Evolutionary conservation across 192 early-diverging fungal species (phyloP).

Genomic region (Paraglomus brasilianum): DNA sequence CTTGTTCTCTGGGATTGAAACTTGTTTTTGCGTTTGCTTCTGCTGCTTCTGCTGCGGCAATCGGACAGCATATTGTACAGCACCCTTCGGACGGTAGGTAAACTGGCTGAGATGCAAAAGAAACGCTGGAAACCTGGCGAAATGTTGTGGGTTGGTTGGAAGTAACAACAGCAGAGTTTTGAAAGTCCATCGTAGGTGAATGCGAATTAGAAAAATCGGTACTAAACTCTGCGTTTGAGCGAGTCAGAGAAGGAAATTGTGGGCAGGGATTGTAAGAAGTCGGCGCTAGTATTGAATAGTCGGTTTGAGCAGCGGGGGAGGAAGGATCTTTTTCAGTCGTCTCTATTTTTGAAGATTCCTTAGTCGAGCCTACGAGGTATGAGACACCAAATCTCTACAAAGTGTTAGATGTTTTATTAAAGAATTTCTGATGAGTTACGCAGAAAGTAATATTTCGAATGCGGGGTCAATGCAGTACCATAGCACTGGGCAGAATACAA

Average conservation of each 20-base stretch:
- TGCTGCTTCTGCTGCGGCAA: conserved; percentile 32
- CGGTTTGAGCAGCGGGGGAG: not conserved
- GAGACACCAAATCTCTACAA: conserved; percentile 2
- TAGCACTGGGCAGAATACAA: too few species aligned
- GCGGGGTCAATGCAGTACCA: too few species aligned
- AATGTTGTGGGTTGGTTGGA: not conserved
- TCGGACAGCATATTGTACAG: conserved; percentile 41
- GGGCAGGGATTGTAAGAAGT: not conserved
- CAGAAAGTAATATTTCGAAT: not conserved
- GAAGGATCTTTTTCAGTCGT: too few species aligned
- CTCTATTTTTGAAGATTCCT: not conserved
- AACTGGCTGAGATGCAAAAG: not conserved
- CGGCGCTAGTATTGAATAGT: not conserved
- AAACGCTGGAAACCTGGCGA: not conserved
- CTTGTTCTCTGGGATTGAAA: not conserved
- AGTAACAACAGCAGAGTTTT: not conserved
- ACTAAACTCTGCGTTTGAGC: conserved; percentile 7
- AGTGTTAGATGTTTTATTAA: not conserved
- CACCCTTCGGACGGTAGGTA: conserved; percentile 33
- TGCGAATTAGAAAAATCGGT: not conserved
- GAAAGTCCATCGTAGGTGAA: not conserved
- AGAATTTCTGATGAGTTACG: not conserved
- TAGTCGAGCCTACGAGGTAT: not conserved
- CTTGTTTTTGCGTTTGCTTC: conserved; percentile 8
- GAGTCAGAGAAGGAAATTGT: not conserved